Evolutionary conservation across 768 basidiomycete genomes (phyloP).

Genomic region (Boletus rufocinnamomeus): DNA sequence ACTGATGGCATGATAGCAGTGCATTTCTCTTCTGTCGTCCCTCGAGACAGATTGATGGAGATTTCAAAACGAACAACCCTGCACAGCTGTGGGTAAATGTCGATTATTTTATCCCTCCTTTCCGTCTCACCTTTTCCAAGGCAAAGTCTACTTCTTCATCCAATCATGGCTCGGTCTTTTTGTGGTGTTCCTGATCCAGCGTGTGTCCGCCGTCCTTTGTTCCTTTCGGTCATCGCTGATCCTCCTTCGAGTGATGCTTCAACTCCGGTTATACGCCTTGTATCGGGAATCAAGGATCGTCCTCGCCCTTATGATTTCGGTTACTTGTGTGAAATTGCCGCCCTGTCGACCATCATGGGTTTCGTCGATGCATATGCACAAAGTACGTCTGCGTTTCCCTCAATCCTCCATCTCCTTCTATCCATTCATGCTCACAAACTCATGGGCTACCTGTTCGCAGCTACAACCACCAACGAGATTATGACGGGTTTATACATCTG

Average conservation of each 20-base stretch:
- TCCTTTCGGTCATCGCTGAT: neutral
- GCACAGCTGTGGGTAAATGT: too few species aligned
- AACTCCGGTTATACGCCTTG: slow-evolving; percentile 17
- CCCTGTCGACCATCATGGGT: neutral
- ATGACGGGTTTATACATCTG: neutral
- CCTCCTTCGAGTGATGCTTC: slow-evolving; percentile 12
- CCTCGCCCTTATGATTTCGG: slow-evolving; percentile 7
- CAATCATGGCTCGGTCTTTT: too few species aligned
- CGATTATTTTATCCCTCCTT: too few species aligned
- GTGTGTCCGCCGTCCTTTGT: neutral
- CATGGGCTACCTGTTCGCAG: neutral
- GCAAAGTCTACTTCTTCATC: too few species aligned
- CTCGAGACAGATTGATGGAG: neutral
- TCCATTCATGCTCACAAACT: neutral
- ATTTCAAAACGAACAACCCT: too few species aligned
- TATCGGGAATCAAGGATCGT: slow-evolving; percentile 13
- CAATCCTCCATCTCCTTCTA: neutral
- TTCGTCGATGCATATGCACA: too few species aligned
- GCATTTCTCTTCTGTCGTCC: neutral
- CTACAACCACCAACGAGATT: neutral
- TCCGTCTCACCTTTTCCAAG: too few species aligned
- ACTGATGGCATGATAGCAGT: slow-evolving; percentile 11
- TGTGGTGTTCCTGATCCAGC: too few species aligned
- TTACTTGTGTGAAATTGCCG: slow-evolving; percentile 5
- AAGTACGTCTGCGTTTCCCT: too few species aligned